These are phyloP conservation scores for Logfia minima DNA, from an alignment of 129 eudicot genomes.

Conservation along the genomic window DNA sequence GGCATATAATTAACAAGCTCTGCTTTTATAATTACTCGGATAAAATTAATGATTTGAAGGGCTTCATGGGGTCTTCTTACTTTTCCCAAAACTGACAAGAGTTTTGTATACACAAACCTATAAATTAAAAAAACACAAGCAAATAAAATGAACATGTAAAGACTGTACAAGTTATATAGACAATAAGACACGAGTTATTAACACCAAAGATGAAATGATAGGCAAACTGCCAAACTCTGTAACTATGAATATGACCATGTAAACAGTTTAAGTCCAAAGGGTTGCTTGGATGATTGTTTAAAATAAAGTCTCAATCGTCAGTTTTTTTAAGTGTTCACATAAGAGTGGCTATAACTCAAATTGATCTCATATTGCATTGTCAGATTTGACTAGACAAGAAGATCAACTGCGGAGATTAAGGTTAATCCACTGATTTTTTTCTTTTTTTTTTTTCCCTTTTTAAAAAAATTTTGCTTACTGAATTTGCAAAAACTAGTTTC, in stretches of 20 bases:
- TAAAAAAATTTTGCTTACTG: too few relatives aligned
- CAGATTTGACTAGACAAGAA: too few relatives aligned
- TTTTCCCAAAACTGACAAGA: conserved; percentile 79
- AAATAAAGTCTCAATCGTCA: too few relatives aligned
- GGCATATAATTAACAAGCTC: neutral
- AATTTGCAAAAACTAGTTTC: too few relatives aligned
- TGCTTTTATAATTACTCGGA: conserved; percentile 59
- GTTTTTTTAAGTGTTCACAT: too few relatives aligned
- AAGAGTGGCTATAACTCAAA: too few relatives aligned
- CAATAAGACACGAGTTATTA: neutral
- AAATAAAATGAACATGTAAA: neutral
- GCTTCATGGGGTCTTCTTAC: conserved; percentile 77
- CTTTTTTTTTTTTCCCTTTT: too few relatives aligned
- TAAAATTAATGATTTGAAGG: conserved; percentile 64
- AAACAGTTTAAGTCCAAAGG: neutral
- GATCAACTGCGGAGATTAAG: too few relatives aligned
- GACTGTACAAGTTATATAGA: neutral
- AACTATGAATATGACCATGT: neutral
- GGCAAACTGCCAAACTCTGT: neutral
- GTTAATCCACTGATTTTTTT: too few relatives aligned
- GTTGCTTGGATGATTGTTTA: neutral
- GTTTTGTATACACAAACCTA: conserved; percentile 89
- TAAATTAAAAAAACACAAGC: neutral
- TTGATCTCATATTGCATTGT: too few relatives aligned
- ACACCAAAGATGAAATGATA: neutral